Evolutionary conservation across 306 rosid species (phyloP).

Genomic region (Cucurbita maxima): DNA sequence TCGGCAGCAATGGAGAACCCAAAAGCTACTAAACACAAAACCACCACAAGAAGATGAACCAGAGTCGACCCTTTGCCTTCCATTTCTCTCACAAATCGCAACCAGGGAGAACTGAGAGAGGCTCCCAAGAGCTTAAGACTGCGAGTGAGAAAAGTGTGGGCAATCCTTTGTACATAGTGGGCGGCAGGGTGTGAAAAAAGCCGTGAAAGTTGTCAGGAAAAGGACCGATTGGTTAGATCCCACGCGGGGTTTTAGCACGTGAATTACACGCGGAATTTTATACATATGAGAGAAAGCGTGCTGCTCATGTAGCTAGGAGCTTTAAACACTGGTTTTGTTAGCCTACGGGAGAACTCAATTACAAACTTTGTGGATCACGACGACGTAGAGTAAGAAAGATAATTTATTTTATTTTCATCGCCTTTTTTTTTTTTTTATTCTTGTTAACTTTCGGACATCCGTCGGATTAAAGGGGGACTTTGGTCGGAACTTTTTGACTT

Average conservation of each 20-base stretch:
- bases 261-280: background rate
- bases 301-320: background rate
- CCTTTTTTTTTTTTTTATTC: background rate
- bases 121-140: background rate
- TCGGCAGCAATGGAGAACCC: slow-evolving; percentile 98
- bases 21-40: slow-evolving; percentile 68
- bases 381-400: background rate
- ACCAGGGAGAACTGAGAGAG: background rate
- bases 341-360: background rate
- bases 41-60: slow-evolving; percentile 58
- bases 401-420: background rate
- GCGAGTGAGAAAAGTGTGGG: background rate
- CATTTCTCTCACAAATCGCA: background rate
- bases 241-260: background rate
- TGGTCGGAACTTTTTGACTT: background rate
- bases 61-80: slow-evolving; percentile 84
- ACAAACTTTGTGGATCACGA: background rate
- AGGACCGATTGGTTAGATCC: too few species aligned
- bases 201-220: slow-evolving; percentile 1
- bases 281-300: background rate
- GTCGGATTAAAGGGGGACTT: background rate
- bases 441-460: background rate
- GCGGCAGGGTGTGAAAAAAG: background rate
- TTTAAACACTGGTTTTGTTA: background rate
- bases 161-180: background rate